Base-by-base conservation (phyloP, 2,329 filamentous ascomycete genomes). In the Ascochyta rabiei region DNA sequence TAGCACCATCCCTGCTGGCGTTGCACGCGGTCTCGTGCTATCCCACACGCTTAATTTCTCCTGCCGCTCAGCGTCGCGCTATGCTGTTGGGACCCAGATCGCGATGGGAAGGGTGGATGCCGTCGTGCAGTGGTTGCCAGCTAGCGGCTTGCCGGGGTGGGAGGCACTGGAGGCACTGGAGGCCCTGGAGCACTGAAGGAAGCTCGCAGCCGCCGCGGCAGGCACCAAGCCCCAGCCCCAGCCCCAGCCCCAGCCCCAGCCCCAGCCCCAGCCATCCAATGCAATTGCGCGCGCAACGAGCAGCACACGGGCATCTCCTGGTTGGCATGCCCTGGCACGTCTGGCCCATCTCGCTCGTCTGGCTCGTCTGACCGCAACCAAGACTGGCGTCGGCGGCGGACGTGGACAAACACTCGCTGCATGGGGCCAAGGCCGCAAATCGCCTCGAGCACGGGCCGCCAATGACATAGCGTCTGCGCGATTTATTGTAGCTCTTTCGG, bases 21-120 rank as follows among this genome's bases (percentile, higher is more conserved):
- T 43, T 42, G 52, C 44, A 42, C 34, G 30, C 45, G 49, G 43
- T 44, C 40, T 55, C 47, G 60, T 57, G 60, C 60, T 61, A 63
- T 63, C 60, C 60, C 53, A 56, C 60, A 60, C 55, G 60, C 60
- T 61, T 62, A 63, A 63, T 63, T 57, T 63, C 58, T 56, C 57
- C 57, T 57, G 57, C 57, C 60, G 53, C 58, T 58, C 48, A 54
- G 56, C 57, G 59, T 54, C 45, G 49, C 54, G 59, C 55, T 54
- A 58, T 55, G 38, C 47, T 37, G 42, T 48, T 56, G 43, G 37
- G 53, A 56, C 48, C 48, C 53, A 52, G 53, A 48, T 47, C 37
- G 42, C 47, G 33, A 56, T 42, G 43, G 13, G 34, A 37, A 40
- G 23, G 43, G 30, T 39, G 39, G 28, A 9, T 13, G 28, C 28